Conservation (phyloP, 371 early-diverging fungal species). For the Actinomortierella ambigua region DNA sequence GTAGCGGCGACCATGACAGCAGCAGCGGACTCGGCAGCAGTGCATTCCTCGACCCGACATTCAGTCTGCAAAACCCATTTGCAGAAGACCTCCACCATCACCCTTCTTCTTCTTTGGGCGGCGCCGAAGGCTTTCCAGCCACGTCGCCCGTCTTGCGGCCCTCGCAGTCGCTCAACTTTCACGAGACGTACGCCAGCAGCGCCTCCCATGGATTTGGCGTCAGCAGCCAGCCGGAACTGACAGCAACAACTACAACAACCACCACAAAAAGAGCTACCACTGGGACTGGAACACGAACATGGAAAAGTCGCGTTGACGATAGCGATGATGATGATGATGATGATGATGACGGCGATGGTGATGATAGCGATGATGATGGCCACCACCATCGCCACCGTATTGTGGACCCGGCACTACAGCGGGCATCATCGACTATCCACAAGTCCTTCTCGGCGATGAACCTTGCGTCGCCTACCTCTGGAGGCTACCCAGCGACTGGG, state of each 20-base stretch:
- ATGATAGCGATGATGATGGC: background rate
- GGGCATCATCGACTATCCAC: constrained; percentile 7
- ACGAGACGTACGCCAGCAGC: constrained; percentile 25
- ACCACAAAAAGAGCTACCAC: too few relatives aligned
- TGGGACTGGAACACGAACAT: background rate
- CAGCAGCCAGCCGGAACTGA: too few relatives aligned
- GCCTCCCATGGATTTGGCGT: too few relatives aligned
- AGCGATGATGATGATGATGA: background rate
- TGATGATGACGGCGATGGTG: background rate
- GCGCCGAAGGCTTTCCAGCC: background rate
- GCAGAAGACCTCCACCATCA: constrained; percentile 32
- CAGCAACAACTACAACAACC: too few relatives aligned
- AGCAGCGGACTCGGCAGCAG: constrained; percentile 30
- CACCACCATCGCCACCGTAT: background rate
- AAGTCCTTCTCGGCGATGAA: constrained; percentile 36
- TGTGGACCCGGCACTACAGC: background rate
- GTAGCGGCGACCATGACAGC: too few relatives aligned
- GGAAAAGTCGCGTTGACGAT: background rate
- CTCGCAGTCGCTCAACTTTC: constrained; percentile 33
- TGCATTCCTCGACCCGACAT: constrained; percentile 35
- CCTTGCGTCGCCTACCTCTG: constrained; percentile 5
- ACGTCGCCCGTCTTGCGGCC: constrained; percentile 10
- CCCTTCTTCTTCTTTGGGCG: too few relatives aligned
- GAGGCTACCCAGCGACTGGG: constrained; percentile 3
- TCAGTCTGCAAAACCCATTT: constrained; percentile 41